Base-by-base conservation (phyloP, 2,329 filamentous ascomycete species). In the Colletotrichum acutatum region DNA sequence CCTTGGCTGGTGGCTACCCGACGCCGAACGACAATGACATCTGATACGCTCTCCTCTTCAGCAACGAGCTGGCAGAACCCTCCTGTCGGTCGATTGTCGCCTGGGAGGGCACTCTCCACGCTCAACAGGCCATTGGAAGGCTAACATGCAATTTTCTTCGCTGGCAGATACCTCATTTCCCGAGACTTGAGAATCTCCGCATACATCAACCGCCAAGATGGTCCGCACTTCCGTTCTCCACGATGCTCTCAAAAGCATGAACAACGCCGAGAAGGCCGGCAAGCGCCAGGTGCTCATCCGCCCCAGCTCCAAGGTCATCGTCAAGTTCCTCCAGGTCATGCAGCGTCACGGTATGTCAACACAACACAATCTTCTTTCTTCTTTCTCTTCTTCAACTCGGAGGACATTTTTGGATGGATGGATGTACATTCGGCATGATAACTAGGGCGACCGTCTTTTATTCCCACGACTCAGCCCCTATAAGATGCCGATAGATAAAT, bases 261-360 rank as follows among this genome's bases (percentile, higher is more conserved):
- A 99, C 95, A 99, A 99, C 88, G 97, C 97, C 91, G 97, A 99
- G 92, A 98, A 99, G 94, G 90, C 94, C 82, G 97, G 97, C 90
- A 98, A 98, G 94, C 95, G 97, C 84, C 97, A 99, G 90, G 97
- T 98, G 85, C 84, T 99, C 86, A 98, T 99, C 91, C 93, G 95
- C 83, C 97, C 97, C 81, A 94, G 91, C 86, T 98, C 97, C 87
- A 99, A 99, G 94, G 97, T 99, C 90, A 99, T 99, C 83, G 89
- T 97, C 90, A 98, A 98, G 92, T 99, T 98, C 93, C 91, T 99
- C 84, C 91, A 91, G 85, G 96, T 98, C 86, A 99, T 99, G 97
- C 97, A 99, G 90, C 95, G 94, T 88, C 97, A 99, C 90, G 97
- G 97, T 98, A 97, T 78, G 95, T 94, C 61, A 19, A 32, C 2